Base-by-base conservation (phyloP, 139 green algal species). In the Chlorella sp. region DNA sequence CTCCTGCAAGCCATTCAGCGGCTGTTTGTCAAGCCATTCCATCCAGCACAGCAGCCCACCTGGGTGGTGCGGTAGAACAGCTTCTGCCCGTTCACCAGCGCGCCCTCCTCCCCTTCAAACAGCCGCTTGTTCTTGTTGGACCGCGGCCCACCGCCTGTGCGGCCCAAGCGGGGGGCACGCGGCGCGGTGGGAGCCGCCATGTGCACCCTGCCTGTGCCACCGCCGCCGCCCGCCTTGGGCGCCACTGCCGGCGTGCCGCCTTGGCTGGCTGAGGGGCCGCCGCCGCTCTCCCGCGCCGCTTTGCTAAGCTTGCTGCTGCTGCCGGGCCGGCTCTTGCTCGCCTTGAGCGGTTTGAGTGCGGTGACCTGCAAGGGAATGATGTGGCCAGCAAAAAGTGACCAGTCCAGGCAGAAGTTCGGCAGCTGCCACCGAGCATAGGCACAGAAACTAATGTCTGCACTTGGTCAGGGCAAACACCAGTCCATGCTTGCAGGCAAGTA, bases 101-200 rank as follows among this genome's bases (percentile, higher is more conserved):
- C 89, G 25, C 89, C 91, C 26, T 87, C 89, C 26, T 88, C 78
- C 76, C 74, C 90, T 64, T 88, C 83, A 81, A 97, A 96, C 74
- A 97, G 90, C 67, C 91, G 91, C 85, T 92, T 91, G 87, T 96
- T 91, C 85, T 95, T 94, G 88, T 94, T 93, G 63, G 86, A 90
- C 64, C 92, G 90, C 41, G 88, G 89, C 2, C 51, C 51, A 15
- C 51, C 51, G 78, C 87, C 83, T 0, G 39, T 62, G 32, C 87
- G 83, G 13, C 71, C 87, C n/a, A 57, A 62, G 39, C 85, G 56
- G 18, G n/a, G 30, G 32, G 64, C 63, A 1, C 69, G 44, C 25
- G 34, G 69, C 60, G 32, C 34, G 3, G 68, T 74, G 3, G 85
- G 85, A 30, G 80, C 83, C 32, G 85, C 85, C 87, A 90, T 86